These are phyloP conservation scores for Rhizopogon vesiculosus DNA, from an alignment of 768 basidiomycete species.

Conservation along the genomic window DNA sequence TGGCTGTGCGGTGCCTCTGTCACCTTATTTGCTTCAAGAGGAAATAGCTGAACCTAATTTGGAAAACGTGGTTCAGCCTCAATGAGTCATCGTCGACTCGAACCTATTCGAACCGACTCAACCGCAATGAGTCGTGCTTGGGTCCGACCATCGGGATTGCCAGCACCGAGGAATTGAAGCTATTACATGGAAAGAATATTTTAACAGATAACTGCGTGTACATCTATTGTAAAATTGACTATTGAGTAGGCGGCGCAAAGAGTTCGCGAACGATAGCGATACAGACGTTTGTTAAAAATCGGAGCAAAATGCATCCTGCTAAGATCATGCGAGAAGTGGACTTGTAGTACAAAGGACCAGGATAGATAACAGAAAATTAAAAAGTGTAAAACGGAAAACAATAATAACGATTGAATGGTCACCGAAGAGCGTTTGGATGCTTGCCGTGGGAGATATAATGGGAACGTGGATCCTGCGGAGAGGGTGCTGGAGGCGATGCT, in stretches of 20 bases:
- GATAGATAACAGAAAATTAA: constrained; percentile 13
- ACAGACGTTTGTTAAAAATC: constrained; percentile 19
- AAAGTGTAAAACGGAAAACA: constrained; percentile 7
- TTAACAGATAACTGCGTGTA: constrained; percentile 16
- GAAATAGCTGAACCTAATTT: constrained; percentile 16
- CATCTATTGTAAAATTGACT: constrained; percentile 28
- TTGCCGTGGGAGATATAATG: constrained; percentile 40
- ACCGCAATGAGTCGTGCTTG: neutral
- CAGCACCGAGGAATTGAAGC: constrained; percentile 4
- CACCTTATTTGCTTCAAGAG: constrained; percentile 26
- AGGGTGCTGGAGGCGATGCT: constrained; percentile 38
- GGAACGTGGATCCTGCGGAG: constrained; percentile 30
- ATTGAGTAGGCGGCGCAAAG: constrained; percentile 17
- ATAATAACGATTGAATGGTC: constrained; percentile 20
- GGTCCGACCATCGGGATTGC: neutral
- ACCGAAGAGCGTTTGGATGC: constrained; percentile 43
- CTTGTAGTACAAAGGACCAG: constrained; percentile 15
- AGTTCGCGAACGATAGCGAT: constrained; percentile 26
- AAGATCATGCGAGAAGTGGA: constrained; percentile 19
- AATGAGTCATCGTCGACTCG: neutral
- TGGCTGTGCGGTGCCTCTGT: constrained; percentile 23
- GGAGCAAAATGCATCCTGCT: constrained; percentile 18
- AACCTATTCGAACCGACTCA: neutral
- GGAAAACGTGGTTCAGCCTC: constrained; percentile 17
- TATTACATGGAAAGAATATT: constrained; percentile 27